Base-by-base conservation (phyloP, 2,329 filamentous ascomycete genomes). In the Diaporthe caulivora region DNA sequence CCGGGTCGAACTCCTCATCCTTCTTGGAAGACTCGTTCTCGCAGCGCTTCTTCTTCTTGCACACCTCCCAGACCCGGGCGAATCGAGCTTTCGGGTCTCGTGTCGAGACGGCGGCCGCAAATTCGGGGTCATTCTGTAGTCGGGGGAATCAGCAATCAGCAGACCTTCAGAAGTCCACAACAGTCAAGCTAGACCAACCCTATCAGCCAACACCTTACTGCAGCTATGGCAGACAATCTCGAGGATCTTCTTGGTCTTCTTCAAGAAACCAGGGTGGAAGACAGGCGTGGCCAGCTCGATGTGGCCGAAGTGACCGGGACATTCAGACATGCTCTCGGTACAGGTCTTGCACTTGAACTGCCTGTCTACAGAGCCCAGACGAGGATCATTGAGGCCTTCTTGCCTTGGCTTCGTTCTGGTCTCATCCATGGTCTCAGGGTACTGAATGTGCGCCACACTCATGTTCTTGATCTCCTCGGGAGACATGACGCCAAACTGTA, bases 361-460 rank as follows among this genome's bases (percentile, higher is more conserved):
- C 77, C 97, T 92, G 83, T 99, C 97, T 82, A 99, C 98, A 65
- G 97, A 98, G 73, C 97, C 97, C 68, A 99, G 92, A 78, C 95
- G 94, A 77, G 97, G 95, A 82, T 99, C 97, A 83, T 98, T 98
- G 78, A 98, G 88, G 80, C 97, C 97, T 81, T 93, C 93, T 76
- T 97, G 93, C 78, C 97, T 95, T 77, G 97, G 97, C 82, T 94
- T 94, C 78, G 94, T 92, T 80, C 95, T 94, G 83, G 93, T 93
- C 84, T 99, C 97, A 82, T 99, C 97, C 97, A 99, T 98, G 37
- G 97, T 98, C 87, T 99, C 97, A n/a, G 97, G 95, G 82, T 98
- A 98, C 83, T 97, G 90, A 82, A 99, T 96, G 83, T 98, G 94
- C 79, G 92, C 94, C 76, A 98, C 96, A 85, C 95, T 98, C 95